These are phyloP conservation scores for Wickerhamiella sorbophila DNA, from an alignment of 805 yeast genomes.

Conservation along the genomic window DNA sequence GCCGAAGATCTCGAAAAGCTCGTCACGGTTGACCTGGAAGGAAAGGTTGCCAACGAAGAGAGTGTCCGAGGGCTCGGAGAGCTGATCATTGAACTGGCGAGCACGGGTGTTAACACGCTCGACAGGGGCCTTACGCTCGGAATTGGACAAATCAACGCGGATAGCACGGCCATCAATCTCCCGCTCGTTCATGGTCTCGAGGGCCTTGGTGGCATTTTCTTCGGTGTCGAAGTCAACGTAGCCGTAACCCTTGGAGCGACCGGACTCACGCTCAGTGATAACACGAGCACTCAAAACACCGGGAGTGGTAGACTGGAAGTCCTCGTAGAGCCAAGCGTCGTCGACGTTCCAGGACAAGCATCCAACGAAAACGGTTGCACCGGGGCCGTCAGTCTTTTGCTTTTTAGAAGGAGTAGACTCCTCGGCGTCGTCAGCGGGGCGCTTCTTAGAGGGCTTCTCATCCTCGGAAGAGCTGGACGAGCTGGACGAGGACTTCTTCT, in stretches of 20 bases:
- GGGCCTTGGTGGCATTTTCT: slow-evolving; percentile 72
- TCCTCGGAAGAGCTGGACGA: slow-evolving; percentile 23
- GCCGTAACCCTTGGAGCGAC: slow-evolving; percentile 85
- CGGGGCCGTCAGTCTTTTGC: slow-evolving; percentile 23
- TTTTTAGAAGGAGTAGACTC: slow-evolving; percentile 36
- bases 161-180: slow-evolving; percentile 96
- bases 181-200: slow-evolving; percentile 71
- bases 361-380: slow-evolving; percentile 81
- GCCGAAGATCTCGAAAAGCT: slow-evolving; percentile 56
- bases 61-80: slow-evolving; percentile 89
- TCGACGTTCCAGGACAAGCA: slow-evolving; percentile 95
- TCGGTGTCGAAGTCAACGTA: slow-evolving; percentile 84
- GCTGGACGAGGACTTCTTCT: slow-evolving; percentile 19
- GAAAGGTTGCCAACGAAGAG: slow-evolving; percentile 92
- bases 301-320: slow-evolving; percentile 58
- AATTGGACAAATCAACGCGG: slow-evolving; percentile 81
- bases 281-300: slow-evolving; percentile 86
- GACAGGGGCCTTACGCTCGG: slow-evolving; percentile 44
- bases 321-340: slow-evolving; percentile 82
- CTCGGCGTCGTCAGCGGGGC: slow-evolving; percentile 33
- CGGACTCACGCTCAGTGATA: slow-evolving; percentile 80
- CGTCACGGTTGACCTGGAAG: slow-evolving; percentile 75
- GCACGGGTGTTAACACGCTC: slow-evolving; percentile 64
- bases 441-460: slow-evolving; percentile 23
- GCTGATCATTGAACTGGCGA: slow-evolving; percentile 74